Percentiles rank a stretch among this genome's conserved stretches.
phyloP scores from a whole-genome alignment of 805 yeast species.

The Metschnikowia henanensis region DNA sequence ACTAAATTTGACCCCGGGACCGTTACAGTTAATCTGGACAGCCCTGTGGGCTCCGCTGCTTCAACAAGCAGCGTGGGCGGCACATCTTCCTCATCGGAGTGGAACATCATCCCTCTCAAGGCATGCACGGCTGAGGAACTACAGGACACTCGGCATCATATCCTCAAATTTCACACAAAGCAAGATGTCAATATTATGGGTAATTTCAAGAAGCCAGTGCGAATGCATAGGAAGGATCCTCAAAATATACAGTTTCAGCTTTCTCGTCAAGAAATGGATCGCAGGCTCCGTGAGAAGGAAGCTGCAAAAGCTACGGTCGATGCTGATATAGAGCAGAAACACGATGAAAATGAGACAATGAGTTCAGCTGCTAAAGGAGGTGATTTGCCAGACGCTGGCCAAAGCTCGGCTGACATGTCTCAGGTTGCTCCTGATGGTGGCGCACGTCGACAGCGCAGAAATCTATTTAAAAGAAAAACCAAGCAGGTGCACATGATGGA shows the following conservation, averaged over 20 bases:
- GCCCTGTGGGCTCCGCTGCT: not conserved
- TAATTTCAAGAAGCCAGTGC: conserved; percentile 77
- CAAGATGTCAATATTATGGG: conserved; percentile 67
- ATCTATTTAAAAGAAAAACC: conserved; percentile 71
- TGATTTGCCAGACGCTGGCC: conserved; percentile 11
- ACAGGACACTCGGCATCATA: conserved; percentile 72
- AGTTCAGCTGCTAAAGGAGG: conserved; percentile 18
- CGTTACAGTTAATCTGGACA: not conserved
- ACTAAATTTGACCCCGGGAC: conserved; percentile 25
- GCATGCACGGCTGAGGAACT: conserved; percentile 74
- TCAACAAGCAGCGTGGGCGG: not conserved
- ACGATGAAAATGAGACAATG: conserved; percentile 11
- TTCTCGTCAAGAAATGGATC: conserved; percentile 73
- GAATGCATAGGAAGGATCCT: conserved; percentile 93
- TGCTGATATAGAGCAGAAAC: conserved; percentile 15
- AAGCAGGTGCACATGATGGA: conserved; percentile 79
- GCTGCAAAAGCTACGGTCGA: conserved; percentile 19
- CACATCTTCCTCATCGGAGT: conserved; percentile 23
- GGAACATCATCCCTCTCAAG: conserved; percentile 60
- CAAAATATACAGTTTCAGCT: conserved; percentile 85
- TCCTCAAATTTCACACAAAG: conserved; percentile 76
- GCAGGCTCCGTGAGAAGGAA: conserved; percentile 40
- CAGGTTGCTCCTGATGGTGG: conserved; percentile 93
- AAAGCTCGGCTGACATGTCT: conserved; percentile 47
- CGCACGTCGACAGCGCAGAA: conserved; percentile 61